Evolutionary conservation across 192 early-diverging fungal genomes (phyloP).

Genomic region (Backusella westeae): DNA sequence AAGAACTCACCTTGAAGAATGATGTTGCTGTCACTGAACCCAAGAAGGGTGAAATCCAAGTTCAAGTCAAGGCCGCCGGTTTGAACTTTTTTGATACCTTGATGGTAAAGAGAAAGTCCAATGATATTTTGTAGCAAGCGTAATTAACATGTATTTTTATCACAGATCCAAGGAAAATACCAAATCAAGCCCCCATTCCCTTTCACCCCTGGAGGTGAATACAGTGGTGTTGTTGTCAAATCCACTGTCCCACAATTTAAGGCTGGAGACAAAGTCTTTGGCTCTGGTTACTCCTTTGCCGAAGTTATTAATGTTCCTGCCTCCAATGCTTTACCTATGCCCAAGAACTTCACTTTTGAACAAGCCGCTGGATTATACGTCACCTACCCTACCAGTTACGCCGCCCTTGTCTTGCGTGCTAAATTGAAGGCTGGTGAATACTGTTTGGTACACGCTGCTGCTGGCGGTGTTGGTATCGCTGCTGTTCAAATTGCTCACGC

Average conservation of each 20-base stretch:
- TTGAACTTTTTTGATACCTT: slow-evolving; percentile 78
- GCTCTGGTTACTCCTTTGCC: slow-evolving; percentile 73
- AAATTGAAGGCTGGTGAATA: slow-evolving; percentile 61
- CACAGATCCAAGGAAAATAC: slow-evolving; percentile 67
- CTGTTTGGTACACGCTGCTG: slow-evolving; percentile 90
- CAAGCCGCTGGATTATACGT: slow-evolving; percentile 79
- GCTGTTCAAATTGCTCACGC: slow-evolving; percentile 87
- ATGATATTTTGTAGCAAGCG: no score
- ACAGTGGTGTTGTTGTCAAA: slow-evolving; percentile 56
- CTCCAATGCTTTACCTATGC: slow-evolving; percentile 61
- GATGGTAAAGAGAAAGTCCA: slow-evolving; percentile 34
- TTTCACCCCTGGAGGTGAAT: slow-evolving; percentile 70
- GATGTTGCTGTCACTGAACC: slow-evolving; percentile 55
- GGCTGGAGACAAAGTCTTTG: slow-evolving; percentile 78
- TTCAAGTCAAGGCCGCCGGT: slow-evolving; percentile 64
- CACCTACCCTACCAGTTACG: slow-evolving; percentile 77
- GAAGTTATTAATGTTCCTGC: slow-evolving; percentile 65
- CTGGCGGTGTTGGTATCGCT: slow-evolving; percentile 83
- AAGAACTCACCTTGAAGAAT: slow-evolving; percentile 47
- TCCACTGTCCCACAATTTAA: slow-evolving; percentile 45
- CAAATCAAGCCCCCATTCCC: slow-evolving; percentile 69
- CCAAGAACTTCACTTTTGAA: slow-evolving; percentile 63
- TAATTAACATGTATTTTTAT: not conserved
- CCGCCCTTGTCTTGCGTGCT: slow-evolving; percentile 67
- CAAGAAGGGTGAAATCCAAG: slow-evolving; percentile 58